Conservation (phyloP, 2,329 filamentous ascomycete genomes). For the Chalaropsis thielavioides region DNA sequence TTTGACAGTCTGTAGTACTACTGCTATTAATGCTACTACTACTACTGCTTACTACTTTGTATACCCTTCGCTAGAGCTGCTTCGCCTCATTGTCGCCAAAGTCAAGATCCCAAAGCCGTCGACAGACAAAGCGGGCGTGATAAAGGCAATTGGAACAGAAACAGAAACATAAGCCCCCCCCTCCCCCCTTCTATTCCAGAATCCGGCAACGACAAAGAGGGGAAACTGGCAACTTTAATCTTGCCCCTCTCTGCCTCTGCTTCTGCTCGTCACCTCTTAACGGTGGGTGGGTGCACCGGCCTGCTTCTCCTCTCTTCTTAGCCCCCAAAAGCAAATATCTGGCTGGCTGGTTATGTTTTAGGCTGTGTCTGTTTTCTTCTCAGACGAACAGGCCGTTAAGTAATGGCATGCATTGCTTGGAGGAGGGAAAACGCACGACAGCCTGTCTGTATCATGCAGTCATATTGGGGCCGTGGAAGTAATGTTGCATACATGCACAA, state of each 20-base stretch:
- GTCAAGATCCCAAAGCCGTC: background rate
- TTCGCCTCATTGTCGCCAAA: conserved; percentile 3
- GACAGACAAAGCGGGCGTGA: background rate
- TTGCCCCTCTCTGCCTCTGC: too few species aligned
- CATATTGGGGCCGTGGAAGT: background rate
- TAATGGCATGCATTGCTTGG: background rate
- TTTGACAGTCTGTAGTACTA: background rate
- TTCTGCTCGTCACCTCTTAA: background rate
- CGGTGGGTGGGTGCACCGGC: background rate
- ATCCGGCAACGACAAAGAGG: background rate
- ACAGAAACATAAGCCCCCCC: background rate
- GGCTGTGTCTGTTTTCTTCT: background rate
- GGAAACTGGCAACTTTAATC: background rate
- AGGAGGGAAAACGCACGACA: background rate
- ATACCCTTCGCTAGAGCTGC: conserved; percentile 1
- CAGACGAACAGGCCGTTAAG: background rate
- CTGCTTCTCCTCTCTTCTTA: background rate
- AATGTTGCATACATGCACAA: background rate
- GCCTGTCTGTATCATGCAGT: background rate
- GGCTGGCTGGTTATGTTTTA: too few species aligned
- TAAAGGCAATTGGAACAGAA: background rate
- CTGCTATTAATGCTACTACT: background rate
- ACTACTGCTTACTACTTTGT: background rate
- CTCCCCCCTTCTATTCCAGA: background rate
- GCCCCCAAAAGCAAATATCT: background rate